phyloP scores from a whole-genome alignment of 371 early-diverging fungal genomes.

The Amoeboradix gromovi region DNA sequence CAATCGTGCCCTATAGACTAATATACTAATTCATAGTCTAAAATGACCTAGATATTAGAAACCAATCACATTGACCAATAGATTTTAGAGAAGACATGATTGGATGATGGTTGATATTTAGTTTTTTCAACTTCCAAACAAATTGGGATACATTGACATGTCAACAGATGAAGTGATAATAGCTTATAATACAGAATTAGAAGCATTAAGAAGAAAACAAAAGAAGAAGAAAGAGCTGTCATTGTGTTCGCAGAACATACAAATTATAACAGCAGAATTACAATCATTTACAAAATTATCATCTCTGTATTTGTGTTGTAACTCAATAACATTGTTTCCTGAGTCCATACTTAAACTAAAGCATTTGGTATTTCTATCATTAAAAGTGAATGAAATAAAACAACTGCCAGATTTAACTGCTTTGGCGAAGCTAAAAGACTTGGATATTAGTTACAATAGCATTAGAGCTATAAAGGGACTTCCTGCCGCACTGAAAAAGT shows the following conservation, averaged over 20 bases:
- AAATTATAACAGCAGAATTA: background rate
- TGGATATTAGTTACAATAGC: background rate
- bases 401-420: background rate
- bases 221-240: background rate
- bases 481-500: background rate
- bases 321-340: background rate
- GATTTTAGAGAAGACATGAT: too few relatives aligned
- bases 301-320: background rate
- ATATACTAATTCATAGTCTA: background rate
- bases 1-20: background rate
- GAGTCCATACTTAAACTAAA: background rate
- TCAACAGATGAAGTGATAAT: background rate
- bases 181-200: background rate
- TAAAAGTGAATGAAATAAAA: background rate
- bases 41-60: background rate
- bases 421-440: background rate
- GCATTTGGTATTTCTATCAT: background rate
- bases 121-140: background rate
- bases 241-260: background rate
- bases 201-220: background rate
- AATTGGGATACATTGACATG: background rate
- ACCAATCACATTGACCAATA: background rate
- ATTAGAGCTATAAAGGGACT: background rate
- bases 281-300: background rate
- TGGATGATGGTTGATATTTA: too few relatives aligned